Conservation (phyloP, 1,139 yeast genomes). For the Pneumocystis oryctolagi region DNA sequence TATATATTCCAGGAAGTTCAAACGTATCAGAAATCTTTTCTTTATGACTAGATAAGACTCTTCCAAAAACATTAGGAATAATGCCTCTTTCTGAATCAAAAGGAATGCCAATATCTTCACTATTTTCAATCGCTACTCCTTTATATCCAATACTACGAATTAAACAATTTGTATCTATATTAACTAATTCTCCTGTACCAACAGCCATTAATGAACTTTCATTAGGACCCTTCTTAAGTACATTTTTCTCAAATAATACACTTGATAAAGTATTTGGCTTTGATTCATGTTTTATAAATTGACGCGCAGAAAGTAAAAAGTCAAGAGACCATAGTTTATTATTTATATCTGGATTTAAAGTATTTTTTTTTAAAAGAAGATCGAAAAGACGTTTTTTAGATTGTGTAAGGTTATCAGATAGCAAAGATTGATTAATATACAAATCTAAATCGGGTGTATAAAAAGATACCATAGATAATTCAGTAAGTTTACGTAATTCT, state of each 20-base stretch:
- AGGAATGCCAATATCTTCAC: constrained; percentile 34
- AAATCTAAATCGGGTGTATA: constrained; percentile 36
- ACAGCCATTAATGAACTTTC: constrained; percentile 20
- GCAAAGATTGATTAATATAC: constrained; percentile 23
- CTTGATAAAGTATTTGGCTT: constrained; percentile 24
- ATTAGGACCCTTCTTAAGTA: constrained; percentile 24
- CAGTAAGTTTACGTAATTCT: constrained; percentile 73
- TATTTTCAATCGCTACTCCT: constrained; percentile 49
- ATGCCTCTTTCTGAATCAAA: constrained; percentile 31
- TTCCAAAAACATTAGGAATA: constrained; percentile 19
- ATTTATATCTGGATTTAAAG: constrained; percentile 1
- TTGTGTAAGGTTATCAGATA: constrained; percentile 38
- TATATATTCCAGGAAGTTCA: constrained; percentile 43
- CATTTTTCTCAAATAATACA: constrained; percentile 38
- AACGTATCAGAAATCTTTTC: constrained; percentile 39
- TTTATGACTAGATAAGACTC: constrained; percentile 41
- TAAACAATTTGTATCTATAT: constrained; percentile 46
- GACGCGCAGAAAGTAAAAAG: constrained; percentile 53
- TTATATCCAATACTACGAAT: constrained; percentile 76
- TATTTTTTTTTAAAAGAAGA: constrained; percentile 38
- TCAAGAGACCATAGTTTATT: constrained; percentile 27
- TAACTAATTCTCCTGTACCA: constrained; percentile 30
- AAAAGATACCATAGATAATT: constrained; percentile 45
- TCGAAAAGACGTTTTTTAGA: constrained; percentile 54
- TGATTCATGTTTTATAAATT: constrained; percentile 29